Conservation (phyloP, 2,329 filamentous ascomycete genomes). For the Pseudopithomyces chartarum region DNA sequence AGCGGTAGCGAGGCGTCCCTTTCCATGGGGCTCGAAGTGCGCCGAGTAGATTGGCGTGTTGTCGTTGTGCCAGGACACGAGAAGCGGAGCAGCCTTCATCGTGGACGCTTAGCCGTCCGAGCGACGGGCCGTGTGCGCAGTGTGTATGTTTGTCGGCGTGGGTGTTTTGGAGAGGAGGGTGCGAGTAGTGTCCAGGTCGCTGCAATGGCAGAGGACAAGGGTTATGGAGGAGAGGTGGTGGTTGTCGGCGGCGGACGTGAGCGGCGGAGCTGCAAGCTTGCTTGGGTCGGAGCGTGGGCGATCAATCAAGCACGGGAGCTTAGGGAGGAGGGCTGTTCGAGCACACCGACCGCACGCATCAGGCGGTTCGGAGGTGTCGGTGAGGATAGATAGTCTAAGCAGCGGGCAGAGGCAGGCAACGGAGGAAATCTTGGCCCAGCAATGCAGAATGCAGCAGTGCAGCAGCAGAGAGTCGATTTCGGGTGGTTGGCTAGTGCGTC, state of each 20-base stretch:
- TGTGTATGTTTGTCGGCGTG: neutral
- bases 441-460: neutral
- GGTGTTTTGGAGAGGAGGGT: neutral
- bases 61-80: conserved; percentile 98
- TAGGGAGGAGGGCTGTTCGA: neutral
- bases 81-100: conserved; percentile 96
- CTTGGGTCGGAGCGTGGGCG: neutral
- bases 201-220: conserved; percentile 10
- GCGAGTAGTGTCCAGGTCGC: neutral
- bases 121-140: conserved; percentile 13
- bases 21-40: conserved; percentile 92
- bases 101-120: conserved; percentile 27
- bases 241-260: neutral
- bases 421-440: neutral
- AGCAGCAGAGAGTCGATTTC: neutral
- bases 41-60: conserved; percentile 96
- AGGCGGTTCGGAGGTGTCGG: neutral
- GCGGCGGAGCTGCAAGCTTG: conserved; percentile 6
- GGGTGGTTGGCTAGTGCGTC: conserved; percentile 3
- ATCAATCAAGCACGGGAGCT: neutral
- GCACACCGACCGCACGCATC: neutral
- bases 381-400: neutral
- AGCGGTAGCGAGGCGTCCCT: conserved; percentile 88
- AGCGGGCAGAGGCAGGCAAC: neutral
- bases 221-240: conserved; percentile 9